Evolutionary conservation across 176 grass and related monocot genomes (phyloP), one percentile per base, ranked within the genome.

Genomic region (Secale cereale): DNA sequence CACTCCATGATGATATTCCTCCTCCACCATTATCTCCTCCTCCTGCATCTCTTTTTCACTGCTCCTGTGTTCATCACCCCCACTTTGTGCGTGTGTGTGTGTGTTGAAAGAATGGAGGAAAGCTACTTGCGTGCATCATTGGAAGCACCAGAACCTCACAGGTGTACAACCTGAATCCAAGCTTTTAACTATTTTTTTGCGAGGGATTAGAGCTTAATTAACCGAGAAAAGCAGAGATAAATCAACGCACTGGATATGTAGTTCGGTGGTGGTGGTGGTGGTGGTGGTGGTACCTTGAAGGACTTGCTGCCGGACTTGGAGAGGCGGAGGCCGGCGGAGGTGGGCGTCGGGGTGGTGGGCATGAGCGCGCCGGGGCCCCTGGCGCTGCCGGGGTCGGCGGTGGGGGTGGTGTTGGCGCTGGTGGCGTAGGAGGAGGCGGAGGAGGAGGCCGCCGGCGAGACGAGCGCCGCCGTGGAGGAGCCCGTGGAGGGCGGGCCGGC

Each of bases 251-350:
- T 20, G 7, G 40, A 10, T 40, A 40, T 10, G 9, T 39, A 39
- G 48, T n/a, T n/a, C n/a, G n/a, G n/a, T n/a, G n/a, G n/a, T n/a
- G n/a, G n/a, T n/a, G 40, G 40, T 43, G 40, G 40, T 40, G 33
- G 10, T 40, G 36, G 10, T 27, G 63, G 71, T 50, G 7, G 71
- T 79, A 93, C 91, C 89, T 97, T 97, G 74, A 90, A 97, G 10
- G 94, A 97, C 66, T 88, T 92, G 87, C 89, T 94, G 65, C 91
- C 91, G 60, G 94, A 93, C 85, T 97, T 97, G 81, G 94, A 97
- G 78, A 97, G 91, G 61, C 91, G 85, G 46, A 94, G 91, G 4
- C 94, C 94, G 23, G 82, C 86, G 54, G 94, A 97, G 33, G 94
- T 87, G 64, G 94, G 94, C 23, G 89, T 97, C 16, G 94, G 94